Conservation (phyloP, 179 eudicot species). For the Beta lomatogona region DNA sequence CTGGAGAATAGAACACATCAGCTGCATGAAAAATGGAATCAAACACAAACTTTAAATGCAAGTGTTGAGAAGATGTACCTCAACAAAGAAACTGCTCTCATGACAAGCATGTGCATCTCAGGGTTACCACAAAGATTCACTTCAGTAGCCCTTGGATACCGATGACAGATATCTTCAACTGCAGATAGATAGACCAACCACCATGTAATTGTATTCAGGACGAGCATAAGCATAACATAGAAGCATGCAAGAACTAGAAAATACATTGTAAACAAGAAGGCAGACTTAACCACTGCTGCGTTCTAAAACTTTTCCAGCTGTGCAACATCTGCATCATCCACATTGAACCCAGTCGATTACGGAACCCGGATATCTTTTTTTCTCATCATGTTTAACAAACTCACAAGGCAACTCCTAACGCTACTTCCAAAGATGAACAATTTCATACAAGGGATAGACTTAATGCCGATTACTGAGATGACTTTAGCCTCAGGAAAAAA, state of each 20-base stretch:
- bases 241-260: constrained; percentile 8
- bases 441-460: background rate
- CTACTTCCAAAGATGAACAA: background rate
- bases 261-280: background rate
- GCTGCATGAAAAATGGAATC: constrained; percentile 11
- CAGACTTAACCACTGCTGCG: background rate
- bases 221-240: background rate
- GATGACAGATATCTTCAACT: constrained; percentile 93
- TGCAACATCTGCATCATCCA: background rate
- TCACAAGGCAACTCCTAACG: background rate
- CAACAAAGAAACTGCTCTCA: constrained; percentile 69
- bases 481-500: background rate
- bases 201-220: background rate
- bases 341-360: background rate
- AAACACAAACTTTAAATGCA: background rate
- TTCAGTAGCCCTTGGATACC: constrained; percentile 84
- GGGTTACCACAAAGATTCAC: constrained; percentile 72
- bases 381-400: background rate
- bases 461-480: background rate
- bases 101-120: constrained; percentile 60
- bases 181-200: constrained; percentile 28
- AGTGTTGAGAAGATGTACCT: constrained; percentile 48
- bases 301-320: constrained; percentile 8
- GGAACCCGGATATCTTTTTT: background rate
- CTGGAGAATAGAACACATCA: constrained; percentile 41